Base-by-base conservation (phyloP, 352 stramenopile genomes). In the Globisporangium orthogonon region DNA sequence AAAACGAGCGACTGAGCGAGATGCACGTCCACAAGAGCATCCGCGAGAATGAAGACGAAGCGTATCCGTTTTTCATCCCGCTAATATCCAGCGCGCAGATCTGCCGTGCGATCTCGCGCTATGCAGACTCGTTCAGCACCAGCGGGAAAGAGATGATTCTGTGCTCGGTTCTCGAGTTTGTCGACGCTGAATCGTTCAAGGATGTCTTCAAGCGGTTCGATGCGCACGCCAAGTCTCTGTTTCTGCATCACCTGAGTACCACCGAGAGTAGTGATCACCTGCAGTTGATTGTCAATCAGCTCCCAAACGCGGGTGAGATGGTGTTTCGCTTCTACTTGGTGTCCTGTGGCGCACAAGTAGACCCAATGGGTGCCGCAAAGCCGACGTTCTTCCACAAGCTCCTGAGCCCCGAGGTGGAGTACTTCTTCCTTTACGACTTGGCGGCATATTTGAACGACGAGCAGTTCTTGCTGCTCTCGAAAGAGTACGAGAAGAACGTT, bases 131-230 rank as follows among this genome's bases (percentile, higher is more conserved):
- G 4, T 88, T 90, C 60, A 90, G 80, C 44, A 56, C 72, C 3
- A 90, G 80, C n/a, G 80, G 80, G 6, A 82, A 78, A 28, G 78
- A 90, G 41, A 90, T 90, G 80, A 75, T 88, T 7, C 37, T 90
- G 17, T 87, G 76, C 41, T 72, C 80, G 30, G 83, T 90, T 30
- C 58, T 88, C 14, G 74, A 86, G 35, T 64, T 79, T 30, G 56
- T 90, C 9, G 80, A 90, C 7, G 57, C 66, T 2, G 76, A 83
- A n/a, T 87, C 78, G 46, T 90, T 90, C 57, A 70, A 66, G 46
- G 76, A 88, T 37, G 66, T 88, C 28, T 90, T 80, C 47, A 77
- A 82, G 44, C 70, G 75, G 41, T 90, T 90, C 31, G 76, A 85
- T 35, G 55, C 62, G 1, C 70, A 82, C 23, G 76, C 65, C 0